Base-by-base conservation (phyloP, 2,329 filamentous ascomycete species). In the Talaromyces sp. region DNA sequence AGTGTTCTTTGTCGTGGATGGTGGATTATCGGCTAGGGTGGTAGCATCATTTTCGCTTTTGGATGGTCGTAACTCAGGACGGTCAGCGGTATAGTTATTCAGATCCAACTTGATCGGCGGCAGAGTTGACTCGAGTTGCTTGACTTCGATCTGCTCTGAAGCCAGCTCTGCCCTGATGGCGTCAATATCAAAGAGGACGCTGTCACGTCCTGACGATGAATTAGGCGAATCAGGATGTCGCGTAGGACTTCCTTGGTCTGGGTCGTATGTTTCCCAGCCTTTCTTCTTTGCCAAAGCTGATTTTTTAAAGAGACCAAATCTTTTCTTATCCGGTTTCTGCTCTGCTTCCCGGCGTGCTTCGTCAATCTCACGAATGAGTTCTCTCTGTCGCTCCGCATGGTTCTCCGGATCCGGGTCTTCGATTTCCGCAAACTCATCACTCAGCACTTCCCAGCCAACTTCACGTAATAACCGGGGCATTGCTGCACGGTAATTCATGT, bases 371-470 rank as follows among this genome's bases (percentile, higher is more conserved):
- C 89, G 91, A 70, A 99, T 96, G 41, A 99, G 83, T 73, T 97
- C 93, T 57, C 91, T 83, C 73, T 99, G 94, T 50, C 92, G 82
- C 70, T 91, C 82, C 53, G 84, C 82, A 74, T 97, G 93, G 65
- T 96, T 93, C 0, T 97, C 94, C 0, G 94, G 94, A 67, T 99
- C 94, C 0, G 94, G 91, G 65, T 99, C 94, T 70, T 97, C 94
- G 60, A 99, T 97, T 74, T 99, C 94, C 1, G 84, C 87, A 69
- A 97, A 99, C 70, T 97, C 93, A 65, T 97, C 91, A 63, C 88
- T 92, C 67, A 96, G 87, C 3, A 97, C 89, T 55, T 87, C 77
- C 91, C 92, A 99, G 15, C 92, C 94, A 36, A 92, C 90, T 70
- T 93, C 88, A 62, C 90, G 85, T 53, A 99, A 80, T 17, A 99